Conservation (phyloP, 2,329 filamentous ascomycete genomes). For the Aspergillus spinulosporus region DNA sequence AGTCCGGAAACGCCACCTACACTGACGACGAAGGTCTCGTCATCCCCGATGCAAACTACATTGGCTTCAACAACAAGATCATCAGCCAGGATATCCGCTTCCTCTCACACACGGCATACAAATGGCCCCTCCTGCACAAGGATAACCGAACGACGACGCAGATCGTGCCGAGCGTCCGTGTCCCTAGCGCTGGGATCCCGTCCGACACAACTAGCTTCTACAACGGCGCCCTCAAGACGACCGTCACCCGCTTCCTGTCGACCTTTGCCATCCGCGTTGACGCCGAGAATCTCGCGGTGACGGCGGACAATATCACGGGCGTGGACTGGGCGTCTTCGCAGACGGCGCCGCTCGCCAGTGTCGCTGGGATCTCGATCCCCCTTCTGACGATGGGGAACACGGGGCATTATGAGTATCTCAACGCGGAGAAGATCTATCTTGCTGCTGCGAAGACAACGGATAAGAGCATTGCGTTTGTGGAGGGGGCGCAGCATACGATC, state of each 20-base stretch:
- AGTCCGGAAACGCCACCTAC: background rate
- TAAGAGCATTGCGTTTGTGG: constrained; percentile 1
- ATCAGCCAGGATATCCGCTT: background rate
- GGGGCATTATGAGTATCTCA: background rate
- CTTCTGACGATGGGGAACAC: background rate
- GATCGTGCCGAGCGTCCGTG: background rate
- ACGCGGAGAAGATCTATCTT: background rate
- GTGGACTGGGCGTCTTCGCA: background rate
- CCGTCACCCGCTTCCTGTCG: background rate
- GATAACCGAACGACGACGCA: background rate
- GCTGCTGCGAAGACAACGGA: background rate
- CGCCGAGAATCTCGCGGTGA: background rate
- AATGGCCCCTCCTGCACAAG: background rate
- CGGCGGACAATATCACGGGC: background rate
- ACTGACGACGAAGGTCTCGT: background rate
- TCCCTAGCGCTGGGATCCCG: background rate
- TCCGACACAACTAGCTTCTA: background rate
- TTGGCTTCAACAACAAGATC: background rate
- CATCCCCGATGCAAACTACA: background rate
- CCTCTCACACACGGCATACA: background rate
- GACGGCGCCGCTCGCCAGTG: background rate
- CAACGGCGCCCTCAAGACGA: background rate
- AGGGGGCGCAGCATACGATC: constrained; percentile 1
- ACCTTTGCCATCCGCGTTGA: background rate
- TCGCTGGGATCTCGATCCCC: background rate